These are phyloP conservation scores for Yarrowia sp. DNA, from an alignment of 805 yeast genomes.

Conservation along the genomic window DNA sequence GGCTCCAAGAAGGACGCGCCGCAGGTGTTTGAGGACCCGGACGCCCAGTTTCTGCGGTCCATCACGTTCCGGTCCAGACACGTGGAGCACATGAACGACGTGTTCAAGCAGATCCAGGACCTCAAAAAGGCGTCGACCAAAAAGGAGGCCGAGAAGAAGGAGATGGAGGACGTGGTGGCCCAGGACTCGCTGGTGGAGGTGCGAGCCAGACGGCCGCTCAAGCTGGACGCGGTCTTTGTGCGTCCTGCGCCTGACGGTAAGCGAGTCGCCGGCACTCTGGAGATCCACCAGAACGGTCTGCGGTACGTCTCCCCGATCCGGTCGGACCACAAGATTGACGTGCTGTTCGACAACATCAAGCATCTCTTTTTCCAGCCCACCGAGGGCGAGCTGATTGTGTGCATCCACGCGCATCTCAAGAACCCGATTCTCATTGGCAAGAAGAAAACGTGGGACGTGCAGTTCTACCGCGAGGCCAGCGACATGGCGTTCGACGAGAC, in stretches of 20 bases:
- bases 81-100: conserved; percentile 88
- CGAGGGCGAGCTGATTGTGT: conserved; percentile 89
- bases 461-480: conserved; percentile 94
- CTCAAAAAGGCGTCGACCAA: conserved; percentile 90
- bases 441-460: conserved; percentile 92
- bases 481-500: conserved; percentile 97
- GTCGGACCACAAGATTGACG: conserved; percentile 85
- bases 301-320: conserved; percentile 88
- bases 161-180: conserved; percentile 89
- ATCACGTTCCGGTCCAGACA: conserved; percentile 89
- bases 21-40: conserved; percentile 75
- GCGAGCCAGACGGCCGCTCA: conserved; percentile 81
- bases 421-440: conserved; percentile 95
- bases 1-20: conserved; percentile 80
- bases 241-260: conserved; percentile 98
- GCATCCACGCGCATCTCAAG: conserved; percentile 90
- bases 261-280: conserved; percentile 87
- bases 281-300: conserved; percentile 95
- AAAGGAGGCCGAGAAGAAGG: conserved; percentile 88
- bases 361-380: conserved; percentile 96
- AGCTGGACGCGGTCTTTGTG: conserved; percentile 85
- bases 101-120: conserved; percentile 86
- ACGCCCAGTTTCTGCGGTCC: conserved; percentile 84
- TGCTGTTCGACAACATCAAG: conserved; percentile 87
- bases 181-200: conserved; percentile 88